These are phyloP conservation scores for Colletotrichum cereale DNA, from an alignment of 2,329 filamentous ascomycete species.

Conservation along the genomic window DNA sequence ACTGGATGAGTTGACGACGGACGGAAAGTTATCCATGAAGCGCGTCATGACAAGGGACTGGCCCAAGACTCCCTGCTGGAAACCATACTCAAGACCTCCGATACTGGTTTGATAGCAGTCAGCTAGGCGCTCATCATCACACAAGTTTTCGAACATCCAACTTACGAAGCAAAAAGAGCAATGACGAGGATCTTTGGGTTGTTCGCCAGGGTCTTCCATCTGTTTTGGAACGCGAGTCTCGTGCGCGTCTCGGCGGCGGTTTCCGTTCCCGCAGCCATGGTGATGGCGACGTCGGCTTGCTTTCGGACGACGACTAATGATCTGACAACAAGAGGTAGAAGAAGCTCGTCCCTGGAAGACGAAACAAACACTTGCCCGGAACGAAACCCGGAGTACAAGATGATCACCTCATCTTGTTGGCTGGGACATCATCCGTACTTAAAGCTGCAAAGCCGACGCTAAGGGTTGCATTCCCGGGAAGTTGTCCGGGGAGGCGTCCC, in stretches of 20 bases:
- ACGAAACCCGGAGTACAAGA: neutral
- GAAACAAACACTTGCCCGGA: neutral
- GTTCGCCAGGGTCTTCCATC: conserved; percentile 48
- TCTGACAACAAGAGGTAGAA: neutral
- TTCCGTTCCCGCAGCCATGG: conserved; percentile 25
- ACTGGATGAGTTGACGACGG: conserved; percentile 58
- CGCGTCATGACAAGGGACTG: conserved; percentile 66
- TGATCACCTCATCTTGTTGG: neutral
- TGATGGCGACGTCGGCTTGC: neutral
- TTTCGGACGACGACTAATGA: neutral
- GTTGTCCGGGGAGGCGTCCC: conserved; percentile 11
- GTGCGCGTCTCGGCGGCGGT: conserved; percentile 36
- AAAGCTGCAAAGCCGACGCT: conserved; percentile 26
- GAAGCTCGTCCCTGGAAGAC: neutral
- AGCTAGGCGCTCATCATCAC: neutral
- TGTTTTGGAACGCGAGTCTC: conserved; percentile 34
- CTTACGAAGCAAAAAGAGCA: conserved; percentile 56
- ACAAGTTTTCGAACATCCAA: neutral
- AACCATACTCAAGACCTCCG: conserved; percentile 65
- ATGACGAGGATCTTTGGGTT: conserved; percentile 56
- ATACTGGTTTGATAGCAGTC: conserved; percentile 49
- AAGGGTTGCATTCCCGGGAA: conserved; percentile 29
- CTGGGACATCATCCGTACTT: conserved; percentile 28
- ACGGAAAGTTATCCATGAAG: conserved; percentile 63
- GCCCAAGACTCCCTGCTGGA: conserved; percentile 64